Base-by-base conservation (phyloP, 2,329 filamentous ascomycete genomes). In the Beauveria australis region DNA sequence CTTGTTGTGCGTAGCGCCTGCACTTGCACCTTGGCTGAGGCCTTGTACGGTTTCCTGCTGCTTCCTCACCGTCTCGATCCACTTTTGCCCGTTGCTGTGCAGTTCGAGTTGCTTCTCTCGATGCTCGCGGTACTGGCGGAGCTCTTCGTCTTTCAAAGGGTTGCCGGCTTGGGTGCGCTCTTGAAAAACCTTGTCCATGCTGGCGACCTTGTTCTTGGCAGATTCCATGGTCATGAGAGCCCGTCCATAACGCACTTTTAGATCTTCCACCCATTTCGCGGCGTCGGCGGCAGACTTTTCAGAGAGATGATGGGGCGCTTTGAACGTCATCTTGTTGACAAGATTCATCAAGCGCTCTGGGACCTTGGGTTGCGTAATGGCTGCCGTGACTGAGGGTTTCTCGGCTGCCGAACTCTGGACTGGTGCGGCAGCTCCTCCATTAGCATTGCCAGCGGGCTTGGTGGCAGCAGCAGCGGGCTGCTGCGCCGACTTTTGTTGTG, bases 191-290 rank as follows among this genome's bases (percentile, higher is more conserved):
- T 71, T 71, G 12, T 83, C 79, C 57, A 82, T 70, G 54, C 70
- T 69, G 2, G 69, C 69, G 4, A 81, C 67, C 52, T 75, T 73
- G n/a, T 64, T 67, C 12, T 77, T 75, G 3, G 74, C 72, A 10
- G 65, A 71, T 43, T 84, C 81, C 74, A 84, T 82, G 2, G 76
- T 74, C 64, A 78, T 70, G 6, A 85, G 68, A 0, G 78, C 80
- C 44, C 77, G 72, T 0, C 73, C 72, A 61, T 84, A 82, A 59
- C 74, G 75, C 0, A 74, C 70, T 65, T 77, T 81, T 37, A 77
- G 71, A 1, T 81, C 77, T 8, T 76, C 72, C 2, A 78, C 67
- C 79, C 79, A 83, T 63, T 80, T 80, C 1, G 74, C 73, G 5
- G 75, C 72, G n/a, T 79, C 75, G 0, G 74, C 71, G 3, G 74